Percentiles rank a stretch among this genome's conserved stretches.
These are phyloP conservation scores for Hirsutella rhossiliensis DNA, from an alignment of 2,329 filamentous ascomycete genomes.

Conservation along the genomic window DNA sequence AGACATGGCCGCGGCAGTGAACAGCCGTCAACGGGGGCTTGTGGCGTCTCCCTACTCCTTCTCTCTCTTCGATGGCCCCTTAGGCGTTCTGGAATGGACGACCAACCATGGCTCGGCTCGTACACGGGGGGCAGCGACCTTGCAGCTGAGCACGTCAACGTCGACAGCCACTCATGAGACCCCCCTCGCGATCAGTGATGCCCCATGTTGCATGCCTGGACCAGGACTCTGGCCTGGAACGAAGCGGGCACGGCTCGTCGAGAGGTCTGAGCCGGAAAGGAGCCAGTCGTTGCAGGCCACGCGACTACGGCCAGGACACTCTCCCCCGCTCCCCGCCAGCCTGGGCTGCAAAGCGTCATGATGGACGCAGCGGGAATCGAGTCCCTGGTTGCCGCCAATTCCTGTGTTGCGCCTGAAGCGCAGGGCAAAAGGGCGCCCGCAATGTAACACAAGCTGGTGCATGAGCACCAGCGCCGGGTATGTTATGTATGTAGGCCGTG, in stretches of 20 bases:
- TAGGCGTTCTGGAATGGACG: neutral
- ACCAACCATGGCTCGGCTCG: neutral
- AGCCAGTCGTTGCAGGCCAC: slow-evolving; percentile 3
- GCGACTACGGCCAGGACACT: neutral
- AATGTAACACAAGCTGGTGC: neutral
- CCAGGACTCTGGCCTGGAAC: neutral
- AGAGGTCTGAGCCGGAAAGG: neutral
- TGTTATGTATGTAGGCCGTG: neutral
- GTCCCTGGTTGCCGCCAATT: neutral
- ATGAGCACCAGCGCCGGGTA: neutral
- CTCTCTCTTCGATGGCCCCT: neutral
- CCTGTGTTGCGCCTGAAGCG: neutral
- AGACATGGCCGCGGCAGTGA: too few relatives aligned
- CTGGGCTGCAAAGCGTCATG: neutral
- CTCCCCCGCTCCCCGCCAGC: neutral
- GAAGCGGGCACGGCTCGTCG: neutral
- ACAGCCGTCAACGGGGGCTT: too few relatives aligned
- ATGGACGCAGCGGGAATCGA: neutral
- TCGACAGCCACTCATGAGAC: neutral
- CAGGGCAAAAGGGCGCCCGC: neutral
- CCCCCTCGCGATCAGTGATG: neutral
- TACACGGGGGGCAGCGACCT: too few relatives aligned
- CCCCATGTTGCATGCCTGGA: neutral
- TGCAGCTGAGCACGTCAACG: neutral
- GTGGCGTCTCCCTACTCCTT: too few relatives aligned